These are phyloP conservation scores for Nicotiana tomentosiformis DNA, from an alignment of 257 asterid species.

Conservation along the genomic window DNA sequence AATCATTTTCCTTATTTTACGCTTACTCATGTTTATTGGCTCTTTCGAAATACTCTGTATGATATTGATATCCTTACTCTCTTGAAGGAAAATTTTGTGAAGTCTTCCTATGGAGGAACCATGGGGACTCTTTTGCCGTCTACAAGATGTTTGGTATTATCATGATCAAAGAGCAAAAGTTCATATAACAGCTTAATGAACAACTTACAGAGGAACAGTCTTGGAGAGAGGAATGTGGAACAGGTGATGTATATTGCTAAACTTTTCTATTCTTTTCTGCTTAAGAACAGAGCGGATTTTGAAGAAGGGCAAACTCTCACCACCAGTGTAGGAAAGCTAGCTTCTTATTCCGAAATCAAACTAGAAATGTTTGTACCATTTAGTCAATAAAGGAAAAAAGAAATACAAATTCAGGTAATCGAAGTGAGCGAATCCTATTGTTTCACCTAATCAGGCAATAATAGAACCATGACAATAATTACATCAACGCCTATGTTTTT, in stretches of 20 bases:
- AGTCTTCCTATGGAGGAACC: conserved; percentile 9
- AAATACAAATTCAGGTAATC: not conserved
- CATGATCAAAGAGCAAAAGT: conserved; percentile 16
- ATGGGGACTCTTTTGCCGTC: conserved; percentile 4
- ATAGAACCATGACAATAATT: not conserved
- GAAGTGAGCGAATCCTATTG: not conserved
- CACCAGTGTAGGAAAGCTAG: not conserved
- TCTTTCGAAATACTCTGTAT: not conserved
- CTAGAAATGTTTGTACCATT: not conserved
- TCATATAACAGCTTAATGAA: conserved; percentile 46
- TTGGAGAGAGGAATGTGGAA: conserved; percentile 47
- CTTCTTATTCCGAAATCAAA: not conserved
- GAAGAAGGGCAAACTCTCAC: not conserved
- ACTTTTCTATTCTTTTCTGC: conserved; percentile 1
- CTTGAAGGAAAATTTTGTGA: not conserved
- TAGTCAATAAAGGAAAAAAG: not conserved
- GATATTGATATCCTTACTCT: not conserved
- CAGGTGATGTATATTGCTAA: conserved; percentile 36
- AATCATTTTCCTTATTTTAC: not conserved
- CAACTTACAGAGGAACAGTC: conserved; percentile 33
- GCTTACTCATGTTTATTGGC: not conserved
- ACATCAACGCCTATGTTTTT: not conserved
- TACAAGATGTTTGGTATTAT: conserved; percentile 20
- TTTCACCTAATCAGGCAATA: not conserved
- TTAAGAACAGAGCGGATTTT: not conserved